phyloP scores from a whole-genome alignment of 495 filamentous ascomycete species.

The Neurospora sp. region DNA sequence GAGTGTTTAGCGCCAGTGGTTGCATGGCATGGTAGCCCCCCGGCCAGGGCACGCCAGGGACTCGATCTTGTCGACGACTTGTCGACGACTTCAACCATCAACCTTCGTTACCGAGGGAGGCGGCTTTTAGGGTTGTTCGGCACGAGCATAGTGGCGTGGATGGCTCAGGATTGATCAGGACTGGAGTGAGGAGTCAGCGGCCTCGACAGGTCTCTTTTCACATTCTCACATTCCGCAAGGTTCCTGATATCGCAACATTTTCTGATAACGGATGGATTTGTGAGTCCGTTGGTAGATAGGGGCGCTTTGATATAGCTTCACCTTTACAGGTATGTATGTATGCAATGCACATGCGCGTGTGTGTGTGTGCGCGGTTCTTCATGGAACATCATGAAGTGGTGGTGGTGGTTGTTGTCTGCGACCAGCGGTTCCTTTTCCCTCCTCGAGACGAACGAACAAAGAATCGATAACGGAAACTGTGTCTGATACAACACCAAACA shows the following conservation, averaged over 20 bases:
- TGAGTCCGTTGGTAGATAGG: neutral
- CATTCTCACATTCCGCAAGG: neutral
- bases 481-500: neutral
- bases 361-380: no score
- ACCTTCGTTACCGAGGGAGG: neutral
- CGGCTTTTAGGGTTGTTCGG: neutral
- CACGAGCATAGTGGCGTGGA: neutral
- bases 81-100: neutral
- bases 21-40: neutral
- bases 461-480: neutral
- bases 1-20: neutral
- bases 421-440: neutral
- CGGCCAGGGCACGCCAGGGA: neutral
- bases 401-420: neutral
- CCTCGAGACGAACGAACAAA: neutral
- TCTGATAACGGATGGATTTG: neutral
- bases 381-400: neutral
- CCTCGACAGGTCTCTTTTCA: neutral
- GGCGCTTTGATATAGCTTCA: neutral
- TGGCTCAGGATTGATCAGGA: neutral
- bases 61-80: neutral
- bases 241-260: neutral
- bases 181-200: neutral
- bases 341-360: no score
- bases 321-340: no score